Evolutionary conservation across 2,329 filamentous ascomycete species (phyloP).

Genomic region (Ilyonectria mors-panacis): DNA sequence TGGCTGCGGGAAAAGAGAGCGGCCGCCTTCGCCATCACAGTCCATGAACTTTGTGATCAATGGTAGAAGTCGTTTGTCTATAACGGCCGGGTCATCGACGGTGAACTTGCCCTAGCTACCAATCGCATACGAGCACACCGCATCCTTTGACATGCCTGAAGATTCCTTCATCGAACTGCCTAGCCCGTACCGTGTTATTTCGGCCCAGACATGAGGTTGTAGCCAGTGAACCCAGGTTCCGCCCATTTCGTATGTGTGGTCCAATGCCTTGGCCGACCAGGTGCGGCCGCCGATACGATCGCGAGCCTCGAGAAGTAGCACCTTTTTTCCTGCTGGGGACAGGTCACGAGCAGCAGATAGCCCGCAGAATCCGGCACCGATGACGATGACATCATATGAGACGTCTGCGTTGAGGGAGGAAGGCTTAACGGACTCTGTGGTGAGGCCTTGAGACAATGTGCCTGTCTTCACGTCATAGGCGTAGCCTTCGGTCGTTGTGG

Average conservation of each 20-base stretch:
- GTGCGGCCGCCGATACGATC: slow-evolving; percentile 58
- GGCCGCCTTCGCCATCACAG: too few relatives aligned
- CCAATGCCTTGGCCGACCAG: slow-evolving; percentile 51
- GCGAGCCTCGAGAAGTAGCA: slow-evolving; percentile 53
- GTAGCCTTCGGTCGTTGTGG: too few relatives aligned
- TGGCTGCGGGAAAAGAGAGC: too few relatives aligned
- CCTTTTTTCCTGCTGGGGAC: slow-evolving; percentile 8
- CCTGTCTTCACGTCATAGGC: too few relatives aligned
- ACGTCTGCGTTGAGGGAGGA: too few relatives aligned
- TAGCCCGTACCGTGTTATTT: background rate
- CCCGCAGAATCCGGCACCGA: slow-evolving; percentile 19
- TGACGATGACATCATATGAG: slow-evolving; percentile 15
- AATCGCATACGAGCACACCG: background rate
- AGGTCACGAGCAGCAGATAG: slow-evolving; percentile 20
- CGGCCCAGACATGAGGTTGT: background rate
- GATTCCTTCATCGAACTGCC: background rate
- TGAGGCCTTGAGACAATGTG: too few relatives aligned
- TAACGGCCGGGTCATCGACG: too few relatives aligned
- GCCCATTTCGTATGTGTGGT: slow-evolving; percentile 55
- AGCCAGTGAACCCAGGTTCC: slow-evolving; percentile 57
- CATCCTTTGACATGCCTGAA: background rate
- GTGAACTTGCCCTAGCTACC: too few relatives aligned
- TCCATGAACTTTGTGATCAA: too few relatives aligned
- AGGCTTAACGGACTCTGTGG: too few relatives aligned
- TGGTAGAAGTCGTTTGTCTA: too few relatives aligned